These are phyloP conservation scores for Herpetomonas tarakana DNA, from an alignment of 208 protist genomes.

Conservation along the genomic window DNA sequence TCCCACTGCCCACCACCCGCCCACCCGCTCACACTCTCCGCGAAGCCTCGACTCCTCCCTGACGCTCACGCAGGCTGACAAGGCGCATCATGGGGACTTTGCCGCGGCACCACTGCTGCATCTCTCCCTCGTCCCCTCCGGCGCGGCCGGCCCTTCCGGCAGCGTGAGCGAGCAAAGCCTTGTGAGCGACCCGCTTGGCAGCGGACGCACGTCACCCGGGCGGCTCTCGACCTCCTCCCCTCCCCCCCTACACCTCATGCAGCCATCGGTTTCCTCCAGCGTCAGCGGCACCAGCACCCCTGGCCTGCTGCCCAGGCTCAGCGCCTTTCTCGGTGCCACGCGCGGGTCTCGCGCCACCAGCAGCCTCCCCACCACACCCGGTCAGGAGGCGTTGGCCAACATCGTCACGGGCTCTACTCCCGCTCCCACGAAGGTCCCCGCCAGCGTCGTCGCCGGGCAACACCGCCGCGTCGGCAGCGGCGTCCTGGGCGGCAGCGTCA, in stretches of 20 bases:
- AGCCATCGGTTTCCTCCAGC: neutral
- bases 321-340: neutral
- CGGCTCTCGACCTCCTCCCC: neutral
- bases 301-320: neutral
- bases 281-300: neutral
- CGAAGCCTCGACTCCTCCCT: neutral
- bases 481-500: neutral
- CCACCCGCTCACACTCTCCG: neutral
- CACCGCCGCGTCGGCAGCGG: neutral
- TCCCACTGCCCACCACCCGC: conserved; percentile 2
- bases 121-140: too few species aligned
- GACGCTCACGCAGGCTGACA: neutral
- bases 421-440: too few species aligned
- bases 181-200: neutral
- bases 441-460: too few species aligned
- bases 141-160: neutral
- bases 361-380: neutral
- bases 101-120: neutral
- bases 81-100: too few species aligned
- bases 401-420: too few species aligned
- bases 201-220: neutral
- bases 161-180: conserved; percentile 1
- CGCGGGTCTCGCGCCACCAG: neutral
- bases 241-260: neutral
- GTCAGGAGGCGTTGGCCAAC: neutral